A percentile compares a stretch with the other conserved stretches of the same genome.
These are phyloP conservation scores for Trypanosoma lewisi DNA, from an alignment of 208 protist species.

Conservation along the genomic window DNA sequence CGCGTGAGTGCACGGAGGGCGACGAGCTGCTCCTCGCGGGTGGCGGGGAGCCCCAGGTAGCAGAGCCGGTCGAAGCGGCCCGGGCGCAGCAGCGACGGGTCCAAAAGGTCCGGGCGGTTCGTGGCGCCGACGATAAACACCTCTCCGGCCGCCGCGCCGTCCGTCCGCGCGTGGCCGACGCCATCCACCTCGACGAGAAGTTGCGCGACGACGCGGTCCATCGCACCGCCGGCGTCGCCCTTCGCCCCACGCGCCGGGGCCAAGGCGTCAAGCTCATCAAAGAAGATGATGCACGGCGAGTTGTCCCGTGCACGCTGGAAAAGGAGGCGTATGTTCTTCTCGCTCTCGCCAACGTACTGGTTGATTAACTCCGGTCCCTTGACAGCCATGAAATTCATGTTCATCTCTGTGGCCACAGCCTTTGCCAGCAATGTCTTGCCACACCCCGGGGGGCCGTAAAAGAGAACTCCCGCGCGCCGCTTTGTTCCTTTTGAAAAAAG, in stretches of 20 bases:
- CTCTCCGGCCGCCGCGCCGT: conserved; percentile 71
- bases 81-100: conserved; percentile 91
- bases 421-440: conserved; percentile 94
- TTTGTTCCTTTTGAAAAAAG: conserved; percentile 71
- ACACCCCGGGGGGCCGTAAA: conserved; percentile 93
- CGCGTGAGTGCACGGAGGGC: conserved; percentile 76
- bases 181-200: conserved; percentile 91
- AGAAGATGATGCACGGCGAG: conserved; percentile 93
- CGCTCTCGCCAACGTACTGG: conserved; percentile 93
- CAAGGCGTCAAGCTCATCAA: conserved; percentile 92
- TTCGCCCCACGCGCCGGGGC: conserved; percentile 84
- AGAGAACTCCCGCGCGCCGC: conserved; percentile 83
- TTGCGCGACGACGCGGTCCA: conserved; percentile 94
- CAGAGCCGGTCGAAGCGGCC: conserved; percentile 90
- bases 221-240: conserved; percentile 89
- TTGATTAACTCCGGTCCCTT: conserved; percentile 95
- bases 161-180: conserved; percentile 68
- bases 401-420: conserved; percentile 92
- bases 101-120: conserved; percentile 90
- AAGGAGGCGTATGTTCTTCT: conserved; percentile 86
- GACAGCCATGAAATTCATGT: conserved; percentile 94
- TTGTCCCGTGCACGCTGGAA: conserved; percentile 89
- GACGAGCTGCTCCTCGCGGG: conserved; percentile 76
- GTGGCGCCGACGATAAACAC: conserved; percentile 93
- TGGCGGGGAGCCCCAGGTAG: conserved; percentile 83